phyloP scores from a whole-genome alignment of 192 early-diverging fungal genomes.

The Mortierella hygrophila region DNA sequence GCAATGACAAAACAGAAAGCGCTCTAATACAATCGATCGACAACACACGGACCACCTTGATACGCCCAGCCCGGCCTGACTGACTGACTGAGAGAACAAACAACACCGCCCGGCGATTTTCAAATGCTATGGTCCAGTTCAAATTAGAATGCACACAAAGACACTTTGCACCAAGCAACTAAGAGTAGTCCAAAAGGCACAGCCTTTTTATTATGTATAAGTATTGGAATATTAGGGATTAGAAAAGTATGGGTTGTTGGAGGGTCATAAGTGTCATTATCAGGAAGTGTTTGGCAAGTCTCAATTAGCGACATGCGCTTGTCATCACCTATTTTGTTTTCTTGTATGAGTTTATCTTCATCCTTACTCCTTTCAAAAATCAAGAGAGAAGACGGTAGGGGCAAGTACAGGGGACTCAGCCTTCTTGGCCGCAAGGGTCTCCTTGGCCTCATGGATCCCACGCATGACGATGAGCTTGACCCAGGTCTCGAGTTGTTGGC shows the following conservation, averaged over 20 bases:
- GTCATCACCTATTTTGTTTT: background rate
- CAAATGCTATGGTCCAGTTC: background rate
- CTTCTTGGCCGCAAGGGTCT: conserved; percentile 25
- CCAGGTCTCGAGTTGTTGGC: conserved; percentile 42
- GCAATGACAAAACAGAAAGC: background rate
- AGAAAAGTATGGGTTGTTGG: background rate
- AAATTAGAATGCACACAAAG: background rate
- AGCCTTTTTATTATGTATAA: background rate
- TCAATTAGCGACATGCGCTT: background rate
- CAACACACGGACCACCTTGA: background rate
- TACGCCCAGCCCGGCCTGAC: background rate
- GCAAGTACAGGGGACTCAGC: background rate
- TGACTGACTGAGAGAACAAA: background rate
- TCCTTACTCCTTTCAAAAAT: conserved; percentile 19
- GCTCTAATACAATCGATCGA: no score
- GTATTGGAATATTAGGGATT: conserved; percentile 2
- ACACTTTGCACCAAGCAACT: background rate
- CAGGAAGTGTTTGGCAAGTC: background rate
- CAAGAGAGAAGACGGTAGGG: background rate
- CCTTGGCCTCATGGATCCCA: conserved; percentile 48
- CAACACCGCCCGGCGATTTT: background rate
- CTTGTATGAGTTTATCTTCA: background rate
- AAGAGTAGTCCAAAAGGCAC: background rate
- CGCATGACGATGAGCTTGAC: conserved; percentile 33
- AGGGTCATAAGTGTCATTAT: conserved; percentile 4